Conservation (phyloP, 2,329 filamentous ascomycete genomes). For the Ophiostoma sp. region DNA sequence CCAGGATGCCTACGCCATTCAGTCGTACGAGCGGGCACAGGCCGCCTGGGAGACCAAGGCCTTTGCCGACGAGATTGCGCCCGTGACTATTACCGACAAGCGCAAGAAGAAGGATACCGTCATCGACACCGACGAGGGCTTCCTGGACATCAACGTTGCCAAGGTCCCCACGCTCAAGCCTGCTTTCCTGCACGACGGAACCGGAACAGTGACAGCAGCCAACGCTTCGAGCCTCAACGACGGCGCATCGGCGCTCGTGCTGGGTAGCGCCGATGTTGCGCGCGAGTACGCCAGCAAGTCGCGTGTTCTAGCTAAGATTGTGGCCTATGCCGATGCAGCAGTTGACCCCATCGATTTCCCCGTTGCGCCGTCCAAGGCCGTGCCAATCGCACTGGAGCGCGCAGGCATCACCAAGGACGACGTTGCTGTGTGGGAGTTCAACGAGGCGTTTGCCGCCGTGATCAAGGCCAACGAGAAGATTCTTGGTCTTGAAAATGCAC, state of each 20-base stretch:
- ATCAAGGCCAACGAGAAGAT: conserved; percentile 90
- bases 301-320: conserved; percentile 79
- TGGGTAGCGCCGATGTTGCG: conserved; percentile 75
- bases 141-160: conserved; percentile 76
- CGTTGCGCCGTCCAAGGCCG: conserved; percentile 83
- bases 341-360: conserved; percentile 92
- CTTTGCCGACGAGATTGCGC: conserved; percentile 85
- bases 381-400: conserved; percentile 79
- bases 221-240: conserved; percentile 95
- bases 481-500: conserved; percentile 69
- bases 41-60: conserved; percentile 76
- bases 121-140: conserved; percentile 81
- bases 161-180: conserved; percentile 84
- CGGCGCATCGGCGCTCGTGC: conserved; percentile 81
- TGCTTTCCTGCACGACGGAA: conserved; percentile 80
- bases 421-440: conserved; percentile 95
- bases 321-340: conserved; percentile 81
- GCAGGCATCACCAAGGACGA: conserved; percentile 89
- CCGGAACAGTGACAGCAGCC: conserved; percentile 86
- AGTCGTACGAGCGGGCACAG: conserved; percentile 83
- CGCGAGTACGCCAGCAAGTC: conserved; percentile 68
- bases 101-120: conserved; percentile 69
- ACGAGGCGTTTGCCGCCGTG: conserved; percentile 93
- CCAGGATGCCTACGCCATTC: conserved; percentile 87
- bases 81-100: conserved; percentile 70